Evolutionary conservation across 2,329 filamentous ascomycete genomes (phyloP).

Genomic region (Penicillium sp.): DNA sequence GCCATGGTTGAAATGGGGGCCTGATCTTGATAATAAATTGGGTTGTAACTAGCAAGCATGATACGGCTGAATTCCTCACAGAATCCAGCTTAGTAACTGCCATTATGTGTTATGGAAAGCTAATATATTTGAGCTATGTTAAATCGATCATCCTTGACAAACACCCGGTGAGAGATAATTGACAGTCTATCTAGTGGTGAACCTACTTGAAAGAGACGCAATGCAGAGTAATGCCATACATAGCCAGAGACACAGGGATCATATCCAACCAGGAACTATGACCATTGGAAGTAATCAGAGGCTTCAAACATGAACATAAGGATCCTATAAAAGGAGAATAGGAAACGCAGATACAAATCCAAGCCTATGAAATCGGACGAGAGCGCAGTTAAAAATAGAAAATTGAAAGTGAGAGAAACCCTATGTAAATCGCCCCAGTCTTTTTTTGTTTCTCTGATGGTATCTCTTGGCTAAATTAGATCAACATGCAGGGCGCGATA

Average conservation of each 20-base stretch:
- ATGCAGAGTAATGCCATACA: background rate
- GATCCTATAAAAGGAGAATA: background rate
- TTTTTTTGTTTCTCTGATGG: constrained; percentile 25
- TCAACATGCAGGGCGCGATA: constrained; percentile 23
- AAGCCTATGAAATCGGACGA: background rate
- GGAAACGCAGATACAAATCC: background rate
- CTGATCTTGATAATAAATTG: background rate
- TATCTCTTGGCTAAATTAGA: constrained; percentile 30
- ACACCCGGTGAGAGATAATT: background rate
- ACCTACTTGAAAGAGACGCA: background rate
- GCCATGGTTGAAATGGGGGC: background rate
- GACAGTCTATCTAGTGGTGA: background rate
- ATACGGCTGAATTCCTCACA: background rate
- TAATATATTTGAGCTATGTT: background rate
- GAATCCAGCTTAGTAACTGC: background rate
- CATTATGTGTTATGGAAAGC: background rate
- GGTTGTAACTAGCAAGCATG: background rate
- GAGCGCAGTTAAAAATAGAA: background rate
- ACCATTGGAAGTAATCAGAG: too few relatives aligned
- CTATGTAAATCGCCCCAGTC: constrained; percentile 20
- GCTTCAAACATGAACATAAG: background rate
- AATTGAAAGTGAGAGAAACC: constrained; percentile 1
- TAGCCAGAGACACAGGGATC: background rate
- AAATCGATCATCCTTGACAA: background rate
- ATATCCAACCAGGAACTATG: background rate